Conservation (phyloP, 805 yeast species). For the Ogataea haglerorum region DNA sequence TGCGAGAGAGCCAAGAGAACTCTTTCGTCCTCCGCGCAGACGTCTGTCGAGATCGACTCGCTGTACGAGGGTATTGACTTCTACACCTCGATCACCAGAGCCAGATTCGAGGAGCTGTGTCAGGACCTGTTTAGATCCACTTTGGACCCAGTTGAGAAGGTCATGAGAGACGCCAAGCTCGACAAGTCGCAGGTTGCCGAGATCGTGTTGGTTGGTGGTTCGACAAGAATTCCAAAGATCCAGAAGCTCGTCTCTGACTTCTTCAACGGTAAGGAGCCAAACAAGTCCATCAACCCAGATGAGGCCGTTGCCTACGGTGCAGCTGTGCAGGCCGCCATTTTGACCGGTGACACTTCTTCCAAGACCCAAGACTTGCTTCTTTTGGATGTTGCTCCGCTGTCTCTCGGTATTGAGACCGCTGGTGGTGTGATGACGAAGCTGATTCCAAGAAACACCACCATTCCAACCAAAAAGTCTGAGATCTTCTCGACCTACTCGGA, state of each 20-base stretch:
- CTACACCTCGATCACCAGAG: slow-evolving; percentile 95
- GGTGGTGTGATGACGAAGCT: slow-evolving; percentile 81
- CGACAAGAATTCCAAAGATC: slow-evolving; percentile 96
- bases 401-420: slow-evolving; percentile 79
- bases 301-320: slow-evolving; percentile 99
- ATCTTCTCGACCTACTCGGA: slow-evolving; percentile 79
- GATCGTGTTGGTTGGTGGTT: slow-evolving; percentile 95
- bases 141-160: slow-evolving; percentile 93
- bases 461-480: slow-evolving; percentile 73
- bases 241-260: slow-evolving; percentile 94
- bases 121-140: slow-evolving; percentile 93
- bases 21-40: slow-evolving; percentile 91
- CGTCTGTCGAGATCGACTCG: slow-evolving; percentile 93
- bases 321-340: slow-evolving; percentile 96
- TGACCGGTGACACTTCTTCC: slow-evolving; percentile 93
- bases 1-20: slow-evolving; percentile 99
- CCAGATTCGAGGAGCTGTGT: slow-evolving; percentile 96
- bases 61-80: slow-evolving; percentile 93
- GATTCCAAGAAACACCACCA: slow-evolving; percentile 73
- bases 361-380: slow-evolving; percentile 93
- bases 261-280: slow-evolving; percentile 97
- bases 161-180: slow-evolving; percentile 83
- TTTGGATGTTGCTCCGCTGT: slow-evolving; percentile 93
- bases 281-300: slow-evolving; percentile 95
- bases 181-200: slow-evolving; percentile 90